A percentile compares a stretch with the other conserved stretches of the same genome.
Conservation (phyloP, 2,329 filamentous ascomycete species). For the Malbranchea zuffiana region DNA sequence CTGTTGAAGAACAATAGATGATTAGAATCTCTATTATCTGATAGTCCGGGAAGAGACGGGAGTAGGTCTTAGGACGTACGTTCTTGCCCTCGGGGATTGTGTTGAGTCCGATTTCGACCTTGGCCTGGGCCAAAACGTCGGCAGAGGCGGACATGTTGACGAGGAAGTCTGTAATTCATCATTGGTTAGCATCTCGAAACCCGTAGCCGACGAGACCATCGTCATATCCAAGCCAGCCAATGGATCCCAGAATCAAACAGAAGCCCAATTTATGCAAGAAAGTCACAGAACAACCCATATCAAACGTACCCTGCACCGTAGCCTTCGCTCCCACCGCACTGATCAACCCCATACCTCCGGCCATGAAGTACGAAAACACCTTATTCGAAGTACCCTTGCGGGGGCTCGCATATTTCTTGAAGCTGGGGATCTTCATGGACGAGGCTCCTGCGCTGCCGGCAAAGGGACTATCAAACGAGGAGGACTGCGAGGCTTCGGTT, state of each 20-base stretch:
- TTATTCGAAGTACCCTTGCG: slow-evolving; percentile 60
- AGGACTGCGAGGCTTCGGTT: slow-evolving; percentile 22
- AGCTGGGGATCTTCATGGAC: slow-evolving; percentile 71
- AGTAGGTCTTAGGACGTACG: slow-evolving; percentile 46
- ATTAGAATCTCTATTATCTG: not conserved
- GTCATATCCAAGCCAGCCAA: not conserved
- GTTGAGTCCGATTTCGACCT: slow-evolving; percentile 92
- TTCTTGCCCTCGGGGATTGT: slow-evolving; percentile 99
- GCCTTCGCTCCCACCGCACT: slow-evolving; percentile 91
- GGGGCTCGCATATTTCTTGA: slow-evolving; percentile 73
- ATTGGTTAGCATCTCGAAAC: slow-evolving; percentile 3
- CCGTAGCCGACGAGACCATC: not conserved
- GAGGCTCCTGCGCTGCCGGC: slow-evolving; percentile 36
- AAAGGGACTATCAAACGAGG: slow-evolving; percentile 47
- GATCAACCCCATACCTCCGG: slow-evolving; percentile 85
- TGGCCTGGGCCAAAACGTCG: slow-evolving; percentile 96
- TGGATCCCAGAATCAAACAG: not conserved
- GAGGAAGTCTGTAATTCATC: slow-evolving; percentile 66
- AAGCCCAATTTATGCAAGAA: not conserved
- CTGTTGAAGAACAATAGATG: slow-evolving; percentile 37
- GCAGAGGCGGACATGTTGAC: slow-evolving; percentile 99
- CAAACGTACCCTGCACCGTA: slow-evolving; percentile 80
- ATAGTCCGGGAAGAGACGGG: slow-evolving; percentile 10
- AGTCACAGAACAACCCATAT: slow-evolving; percentile 8
- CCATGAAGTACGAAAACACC: slow-evolving; percentile 97